Evolutionary conservation across 306 rosid genomes (phyloP).

Genomic region (Medicago ruthenica): DNA sequence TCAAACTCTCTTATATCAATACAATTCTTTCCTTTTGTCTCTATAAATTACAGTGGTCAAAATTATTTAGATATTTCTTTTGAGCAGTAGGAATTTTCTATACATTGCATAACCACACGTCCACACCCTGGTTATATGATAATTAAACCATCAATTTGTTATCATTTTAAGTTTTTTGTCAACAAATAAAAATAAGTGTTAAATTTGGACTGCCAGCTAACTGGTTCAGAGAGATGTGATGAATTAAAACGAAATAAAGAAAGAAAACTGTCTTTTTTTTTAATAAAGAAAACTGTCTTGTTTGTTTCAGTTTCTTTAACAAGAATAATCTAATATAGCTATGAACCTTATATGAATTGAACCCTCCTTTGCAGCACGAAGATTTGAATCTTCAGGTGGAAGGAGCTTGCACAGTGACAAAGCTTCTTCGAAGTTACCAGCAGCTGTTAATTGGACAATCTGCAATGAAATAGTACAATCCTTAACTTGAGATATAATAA

Average conservation of each 20-base stretch:
- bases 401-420: slow-evolving; percentile 97
- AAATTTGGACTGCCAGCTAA: slow-evolving; percentile 16
- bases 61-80: slow-evolving; percentile 21
- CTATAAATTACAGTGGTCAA: background rate
- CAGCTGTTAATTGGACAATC: slow-evolving; percentile 98
- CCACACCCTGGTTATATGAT: background rate
- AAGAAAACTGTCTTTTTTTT: slow-evolving; percentile 10
- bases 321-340: slow-evolving; percentile 38
- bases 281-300: slow-evolving; percentile 8
- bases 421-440: slow-evolving; percentile 97
- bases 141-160: background rate
- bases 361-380: slow-evolving; percentile 92
- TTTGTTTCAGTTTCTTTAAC: slow-evolving; percentile 34
- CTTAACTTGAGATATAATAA: slow-evolving; percentile 27
- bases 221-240: slow-evolving; percentile 12
- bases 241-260: slow-evolving; percentile 30
- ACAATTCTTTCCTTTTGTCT: background rate
- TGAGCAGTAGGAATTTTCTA: background rate
- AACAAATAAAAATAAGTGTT: slow-evolving; percentile 14
- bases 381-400: slow-evolving; percentile 97
- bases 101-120: background rate
- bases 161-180: background rate
- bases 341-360: slow-evolving; percentile 90
- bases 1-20: background rate
- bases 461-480: slow-evolving; percentile 51